Base-by-base conservation (phyloP, 257 asterid genomes). In the Solanum bulbocastanum region DNA sequence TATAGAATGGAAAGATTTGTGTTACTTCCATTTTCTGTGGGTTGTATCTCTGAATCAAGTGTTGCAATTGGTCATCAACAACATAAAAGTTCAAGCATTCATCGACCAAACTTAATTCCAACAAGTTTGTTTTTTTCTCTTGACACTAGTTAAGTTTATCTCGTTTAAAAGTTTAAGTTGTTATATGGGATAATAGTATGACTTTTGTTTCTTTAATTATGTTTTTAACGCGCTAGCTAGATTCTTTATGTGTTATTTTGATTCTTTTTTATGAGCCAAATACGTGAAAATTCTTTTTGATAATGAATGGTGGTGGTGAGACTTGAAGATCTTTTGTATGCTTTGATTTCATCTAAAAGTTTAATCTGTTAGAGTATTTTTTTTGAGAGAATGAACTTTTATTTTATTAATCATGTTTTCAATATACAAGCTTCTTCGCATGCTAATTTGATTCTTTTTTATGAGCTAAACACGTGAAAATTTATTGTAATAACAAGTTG, bases 11-110 rank as follows among this genome's bases (percentile, higher is more conserved):
- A 87, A 11, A 90, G 92, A 68, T 71, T 88, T 23, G 88, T 90
- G 71, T 27, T 87, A 88, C 90, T 90, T 76, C 93, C 92, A 4
- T 89, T 87, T 83, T 82, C 93, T 30, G 82, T 90, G 76, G 93
- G 92, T 14, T 91, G 93, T 30, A 79, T 68, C 35, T 86, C 89
- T 68, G 87, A 86, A 39, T 90, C 90, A 56, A 89, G 93, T 84
- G 87, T 90, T 83, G 89, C 86, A 25, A 86, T 90, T 33, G 90
- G 84, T 75, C 69, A 18, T 27, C 60, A 76, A 36, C 75, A 73
- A 46, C 68, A 56, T 79, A 71, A 78, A 8, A 40, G 22, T 33
- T 35, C 79, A 58, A 40, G 22, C 4, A 10, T 25, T 85, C 32
- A 66, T 85, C 32, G 40, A 68, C 42, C 18, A 20, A 85, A 40